Evolutionary conservation across 169 alveolate species (phyloP), one percentile per base, ranked within the genome.

Genomic region (Cryptosporidium andersoni): DNA sequence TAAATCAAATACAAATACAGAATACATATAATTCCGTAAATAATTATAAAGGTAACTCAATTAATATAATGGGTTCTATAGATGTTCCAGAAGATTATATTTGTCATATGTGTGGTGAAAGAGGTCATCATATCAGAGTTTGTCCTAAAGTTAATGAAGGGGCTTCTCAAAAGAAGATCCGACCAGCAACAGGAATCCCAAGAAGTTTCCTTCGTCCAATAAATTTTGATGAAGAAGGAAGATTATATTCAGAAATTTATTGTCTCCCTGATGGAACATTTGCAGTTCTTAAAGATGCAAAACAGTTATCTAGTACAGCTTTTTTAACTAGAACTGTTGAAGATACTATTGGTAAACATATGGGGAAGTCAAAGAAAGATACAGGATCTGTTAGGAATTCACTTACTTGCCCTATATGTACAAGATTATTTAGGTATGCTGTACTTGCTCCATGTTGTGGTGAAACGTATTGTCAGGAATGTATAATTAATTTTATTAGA

Each of bases 151-250:
- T 85, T 12, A 90, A 91, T 14, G 95, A 93, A 51, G 93, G 92
- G 51, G 80, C 90, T 42, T 82, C 64, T 37, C 92, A 93, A 52
- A 93, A 93, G 66, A 93, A 93, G 65, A 92, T 93, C 51, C 82
- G 95, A 45, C 91, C 94, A 3, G 93, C 96, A 6, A 93, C 96
- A n/a, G 96, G 96, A 42, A 93, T 93, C 4, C 96, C 96, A 0
- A 89, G 91, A n/a, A 92, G 93, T 66, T 93, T 93, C 64, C 62
- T 93, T 1, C 88, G 92, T 25, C 89, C 92, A 36, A 93, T 93
- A 51, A 82, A 80, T 64, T 68, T 89, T 56, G 93, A 91, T 48
- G 96, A 93, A 64, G 85, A 74, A 60, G 85, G 85, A 16, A 62
- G 74, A 51, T 63, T 74, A 1, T 74, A 92, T 89, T 51, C 80